Conservation (phyloP, 495 filamentous ascomycete genomes). For the Aspergillus haitiensis region DNA sequence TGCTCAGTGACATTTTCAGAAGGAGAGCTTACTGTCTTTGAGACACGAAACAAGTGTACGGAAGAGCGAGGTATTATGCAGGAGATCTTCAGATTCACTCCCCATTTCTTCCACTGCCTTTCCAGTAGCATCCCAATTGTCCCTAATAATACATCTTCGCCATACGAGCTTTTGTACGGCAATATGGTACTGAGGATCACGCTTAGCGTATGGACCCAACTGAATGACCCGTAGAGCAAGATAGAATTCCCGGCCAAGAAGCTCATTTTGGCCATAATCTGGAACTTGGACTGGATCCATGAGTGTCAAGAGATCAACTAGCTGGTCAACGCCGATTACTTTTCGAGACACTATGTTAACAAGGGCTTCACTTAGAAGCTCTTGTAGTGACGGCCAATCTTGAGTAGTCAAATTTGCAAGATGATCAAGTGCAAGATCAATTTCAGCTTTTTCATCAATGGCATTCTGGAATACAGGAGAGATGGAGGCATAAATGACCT, state of each 20-base stretch:
- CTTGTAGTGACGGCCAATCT: conserved; percentile 61
- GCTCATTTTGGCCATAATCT: conserved; percentile 37
- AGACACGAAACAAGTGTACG: conserved; percentile 35
- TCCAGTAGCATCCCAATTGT: conserved; percentile 67
- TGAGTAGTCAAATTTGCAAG: conserved; percentile 57
- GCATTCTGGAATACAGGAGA: conserved; percentile 59
- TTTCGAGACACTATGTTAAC: conserved; percentile 64
- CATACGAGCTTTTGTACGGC: conserved; percentile 71
- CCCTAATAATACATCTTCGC: conserved; percentile 75
- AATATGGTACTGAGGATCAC: conserved; percentile 50
- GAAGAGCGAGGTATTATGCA: conserved; percentile 35
- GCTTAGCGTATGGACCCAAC: conserved; percentile 51
- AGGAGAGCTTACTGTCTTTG: conserved; percentile 33
- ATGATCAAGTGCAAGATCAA: conserved; percentile 69
- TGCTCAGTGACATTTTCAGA: conserved; percentile 5
- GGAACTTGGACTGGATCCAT: conserved; percentile 44
- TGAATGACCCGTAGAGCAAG: conserved; percentile 68
- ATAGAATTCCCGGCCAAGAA: conserved; percentile 61
- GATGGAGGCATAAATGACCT: conserved; percentile 64
- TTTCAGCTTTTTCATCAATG: conserved; percentile 73
- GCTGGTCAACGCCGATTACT: conserved; percentile 60
- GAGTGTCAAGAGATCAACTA: conserved; percentile 83
- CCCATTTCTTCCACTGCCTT: conserved; percentile 33
- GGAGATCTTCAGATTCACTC: conserved; percentile 25
- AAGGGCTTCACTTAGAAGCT: conserved; percentile 65